Evolutionary conservation across 176 grass and related monocot genomes (phyloP).

Genomic region (Tuctoria greenei): DNA sequence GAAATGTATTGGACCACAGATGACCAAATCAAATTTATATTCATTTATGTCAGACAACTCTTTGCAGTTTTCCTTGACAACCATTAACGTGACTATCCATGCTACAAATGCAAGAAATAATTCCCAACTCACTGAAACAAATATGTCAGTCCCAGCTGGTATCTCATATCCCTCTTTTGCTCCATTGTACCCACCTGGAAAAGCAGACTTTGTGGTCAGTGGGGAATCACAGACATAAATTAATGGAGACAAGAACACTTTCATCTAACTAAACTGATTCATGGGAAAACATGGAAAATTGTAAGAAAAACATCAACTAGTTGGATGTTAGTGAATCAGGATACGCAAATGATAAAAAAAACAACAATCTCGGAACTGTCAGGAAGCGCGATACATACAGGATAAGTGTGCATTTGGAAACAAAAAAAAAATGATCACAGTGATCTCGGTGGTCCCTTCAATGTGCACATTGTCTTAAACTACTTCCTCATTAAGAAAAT

Average conservation of each 20-base stretch:
- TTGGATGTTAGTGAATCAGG: not conserved
- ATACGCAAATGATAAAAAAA: not conserved
- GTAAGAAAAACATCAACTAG: not conserved
- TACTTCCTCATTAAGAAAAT: not conserved
- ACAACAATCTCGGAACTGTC: not conserved
- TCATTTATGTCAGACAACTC: not conserved
- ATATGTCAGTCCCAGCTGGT: conserved; percentile 87
- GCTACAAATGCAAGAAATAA: not conserved
- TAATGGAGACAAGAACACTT: not conserved
- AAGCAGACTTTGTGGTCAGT: conserved; percentile 1
- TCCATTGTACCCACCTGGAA: conserved; percentile 80
- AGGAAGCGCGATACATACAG: not conserved
- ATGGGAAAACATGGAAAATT: not conserved
- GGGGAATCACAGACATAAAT: not conserved
- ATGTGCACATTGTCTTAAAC: not conserved
- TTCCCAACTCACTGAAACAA: conserved; percentile 75
- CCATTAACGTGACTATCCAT: not conserved
- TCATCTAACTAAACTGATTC: not conserved
- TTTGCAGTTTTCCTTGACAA: not conserved
- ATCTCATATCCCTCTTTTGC: conserved; percentile 87
- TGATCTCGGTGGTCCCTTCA: not conserved
- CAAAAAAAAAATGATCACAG: not conserved
- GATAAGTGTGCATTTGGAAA: not conserved
- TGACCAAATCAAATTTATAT: not conserved
- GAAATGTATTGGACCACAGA: not conserved